These are phyloP conservation scores for Candida silvicultrix DNA, from an alignment of 805 yeast genomes.

Conservation along the genomic window DNA sequence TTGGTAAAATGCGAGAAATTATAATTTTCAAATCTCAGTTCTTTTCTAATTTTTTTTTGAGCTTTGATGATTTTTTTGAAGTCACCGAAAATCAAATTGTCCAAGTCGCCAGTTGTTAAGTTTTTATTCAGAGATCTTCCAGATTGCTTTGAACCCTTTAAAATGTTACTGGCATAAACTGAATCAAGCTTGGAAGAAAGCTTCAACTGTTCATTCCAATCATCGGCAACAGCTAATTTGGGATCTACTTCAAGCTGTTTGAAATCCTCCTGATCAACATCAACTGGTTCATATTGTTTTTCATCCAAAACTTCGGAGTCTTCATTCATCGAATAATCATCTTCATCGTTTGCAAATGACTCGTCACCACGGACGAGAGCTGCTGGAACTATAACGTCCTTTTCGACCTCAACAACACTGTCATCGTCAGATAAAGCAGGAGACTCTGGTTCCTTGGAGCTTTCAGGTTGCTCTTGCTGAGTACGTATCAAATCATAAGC, in stretches of 20 bases:
- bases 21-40: constrained; percentile 20
- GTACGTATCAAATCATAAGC: constrained; percentile 1
- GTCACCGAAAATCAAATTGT: constrained; percentile 41
- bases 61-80: constrained; percentile 28
- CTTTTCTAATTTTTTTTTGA: constrained; percentile 22
- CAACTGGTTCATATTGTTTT: constrained; percentile 66
- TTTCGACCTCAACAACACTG: not conserved
- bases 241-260: constrained; percentile 38
- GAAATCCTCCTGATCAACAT: constrained; percentile 40
- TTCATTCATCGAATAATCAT: constrained; percentile 10
- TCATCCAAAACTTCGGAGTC: constrained; percentile 42
- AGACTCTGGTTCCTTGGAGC: constrained; percentile 3
- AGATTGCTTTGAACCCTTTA: constrained; percentile 10
- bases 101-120: constrained; percentile 32
- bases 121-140: constrained; percentile 10
- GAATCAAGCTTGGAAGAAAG: constrained; percentile 32
- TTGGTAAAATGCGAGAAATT: constrained; percentile 19
- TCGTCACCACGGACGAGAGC: constrained; percentile 11
- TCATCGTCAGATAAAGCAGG: constrained; percentile 7
- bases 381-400: constrained; percentile 5
- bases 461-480: constrained; percentile 2
- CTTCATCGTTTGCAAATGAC: constrained; percentile 15
- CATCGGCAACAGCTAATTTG: constrained; percentile 41
- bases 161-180: constrained; percentile 11
- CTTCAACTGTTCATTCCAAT: constrained; percentile 62